Evolutionary conservation across 176 grass and related monocot genomes (phyloP), one percentile per base, ranked within the genome.

Genomic region (Olyra latifolia): DNA sequence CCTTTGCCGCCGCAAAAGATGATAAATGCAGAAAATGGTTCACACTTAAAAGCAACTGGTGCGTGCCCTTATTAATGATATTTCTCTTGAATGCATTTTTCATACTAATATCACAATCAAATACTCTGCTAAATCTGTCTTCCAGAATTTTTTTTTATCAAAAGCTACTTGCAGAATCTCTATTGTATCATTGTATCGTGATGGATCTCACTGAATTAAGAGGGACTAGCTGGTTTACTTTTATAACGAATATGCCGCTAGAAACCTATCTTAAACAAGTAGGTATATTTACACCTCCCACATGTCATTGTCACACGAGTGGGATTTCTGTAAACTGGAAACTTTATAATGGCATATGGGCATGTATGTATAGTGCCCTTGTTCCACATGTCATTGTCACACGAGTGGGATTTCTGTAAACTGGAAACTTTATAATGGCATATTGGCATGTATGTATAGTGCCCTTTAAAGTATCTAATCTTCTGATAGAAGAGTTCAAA

Each of bases 1-100:
- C 96, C 96, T 62, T 77, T 98, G 70, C 89, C 90, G 12, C 92
- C 90, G 1, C 88, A 93, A 72, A 93, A 86, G 76, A 98, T 98
- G 96, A 86, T 95, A 60, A 88, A 70, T 46, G 83, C 81, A 24
- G 74, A 82, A 25, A 91, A 89, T 58, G 64, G 83, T 71, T 89
- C 90, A 79, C 96, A 98, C 67, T 86, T 95, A 72, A 87, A 83
- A 86, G 80, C 86, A 70, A 89, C 88, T 71, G 92, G 95, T 98
- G 66, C 72, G 16, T 67, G 62, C 53, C 69, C 69, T 54, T 41
- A 25, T 52, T 39, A 27, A 20, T 13, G 44, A 39, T n/a, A 14
- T 52, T 30, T 75, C 32, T 77, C 15, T 35, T 77, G 20, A n/a
- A 57, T 50, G 81, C 16, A 29, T 72, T 58, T 81, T 65, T 75